Evolutionary conservation across 495 filamentous ascomycete species (phyloP).

Genomic region (Podospora anserina): DNA sequence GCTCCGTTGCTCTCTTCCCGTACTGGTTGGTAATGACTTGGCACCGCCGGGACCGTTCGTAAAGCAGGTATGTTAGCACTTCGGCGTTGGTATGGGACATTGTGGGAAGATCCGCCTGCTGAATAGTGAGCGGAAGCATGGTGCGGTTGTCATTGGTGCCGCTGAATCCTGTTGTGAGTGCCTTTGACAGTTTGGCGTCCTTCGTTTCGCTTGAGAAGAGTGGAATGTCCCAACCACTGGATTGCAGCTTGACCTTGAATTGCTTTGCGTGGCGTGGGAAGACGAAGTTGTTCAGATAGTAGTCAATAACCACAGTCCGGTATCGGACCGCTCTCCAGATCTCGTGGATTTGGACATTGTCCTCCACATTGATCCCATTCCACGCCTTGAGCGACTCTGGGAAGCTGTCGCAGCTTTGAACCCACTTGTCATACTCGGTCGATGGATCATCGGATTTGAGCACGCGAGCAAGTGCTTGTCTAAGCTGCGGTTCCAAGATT

Average conservation of each 20-base stretch:
- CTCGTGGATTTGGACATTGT: slow-evolving; percentile 43
- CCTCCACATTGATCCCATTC: slow-evolving; percentile 52
- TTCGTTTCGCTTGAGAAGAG: slow-evolving; percentile 23
- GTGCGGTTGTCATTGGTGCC: slow-evolving; percentile 53
- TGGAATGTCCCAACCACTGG: slow-evolving; percentile 55
- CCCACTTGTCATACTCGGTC: slow-evolving; percentile 49
- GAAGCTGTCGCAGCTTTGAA: slow-evolving; percentile 31
- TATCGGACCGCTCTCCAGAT: slow-evolving; percentile 40
- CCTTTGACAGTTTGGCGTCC: slow-evolving; percentile 5
- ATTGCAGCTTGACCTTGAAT: slow-evolving; percentile 52
- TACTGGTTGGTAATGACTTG: slow-evolving; percentile 29
- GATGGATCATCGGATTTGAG: slow-evolving; percentile 52
- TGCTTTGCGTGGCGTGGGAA: slow-evolving; percentile 53
- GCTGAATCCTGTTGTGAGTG: slow-evolving; percentile 52
- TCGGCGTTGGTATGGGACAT: slow-evolving; percentile 52
- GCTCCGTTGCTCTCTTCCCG: slow-evolving; percentile 37
- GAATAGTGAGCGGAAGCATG: slow-evolving; percentile 51
- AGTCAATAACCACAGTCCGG: slow-evolving; percentile 43
- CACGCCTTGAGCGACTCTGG: slow-evolving; percentile 43
- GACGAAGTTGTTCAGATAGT: slow-evolving; percentile 54
- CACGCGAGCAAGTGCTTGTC: slow-evolving; percentile 39
- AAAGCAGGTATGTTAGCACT: slow-evolving; percentile 51
- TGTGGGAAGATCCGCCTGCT: slow-evolving; percentile 48
- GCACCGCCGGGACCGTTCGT: slow-evolving; percentile 42
- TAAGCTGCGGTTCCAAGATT: slow-evolving; percentile 38